phyloP scores from a whole-genome alignment of 73 alveolate genomes.

The Tetrahymena borealis region DNA sequence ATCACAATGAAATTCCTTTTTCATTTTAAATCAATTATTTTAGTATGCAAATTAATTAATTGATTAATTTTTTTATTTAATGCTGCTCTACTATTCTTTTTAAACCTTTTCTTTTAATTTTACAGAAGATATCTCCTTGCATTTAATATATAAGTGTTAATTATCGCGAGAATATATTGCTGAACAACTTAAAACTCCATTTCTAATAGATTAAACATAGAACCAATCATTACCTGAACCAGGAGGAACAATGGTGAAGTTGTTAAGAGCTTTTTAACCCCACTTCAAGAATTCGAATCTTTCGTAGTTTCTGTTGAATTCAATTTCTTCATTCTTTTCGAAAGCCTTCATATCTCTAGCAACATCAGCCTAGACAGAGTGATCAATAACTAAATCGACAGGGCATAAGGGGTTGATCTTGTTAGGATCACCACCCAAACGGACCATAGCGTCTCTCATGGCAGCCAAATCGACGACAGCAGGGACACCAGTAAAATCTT shows the following conservation, averaged over 20 bases:
- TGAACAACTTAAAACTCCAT: no score
- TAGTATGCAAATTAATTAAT: no score
- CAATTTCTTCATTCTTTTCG: slow-evolving; percentile 70
- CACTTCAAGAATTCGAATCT: slow-evolving; percentile 85
- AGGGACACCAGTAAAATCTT: slow-evolving; percentile 93
- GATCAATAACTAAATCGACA: slow-evolving; percentile 84
- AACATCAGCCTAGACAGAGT: slow-evolving; percentile 75
- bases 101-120: no score
- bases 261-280: slow-evolving; percentile 82
- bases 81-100: no score
- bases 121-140: no score
- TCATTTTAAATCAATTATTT: no score
- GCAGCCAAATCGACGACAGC: slow-evolving; percentile 92
- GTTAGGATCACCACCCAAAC: slow-evolving; percentile 69
- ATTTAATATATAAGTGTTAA: no score
- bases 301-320: slow-evolving; percentile 70
- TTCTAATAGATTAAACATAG: no score
- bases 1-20: no score
- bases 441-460: slow-evolving; percentile 86
- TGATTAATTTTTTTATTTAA: no score
- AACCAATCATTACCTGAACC: slow-evolving; percentile 72
- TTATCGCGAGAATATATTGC: no score
- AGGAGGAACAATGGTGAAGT: slow-evolving; percentile 83
- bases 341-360: slow-evolving; percentile 66
- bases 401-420: slow-evolving; percentile 84